Base-by-base conservation (phyloP, 495 filamentous ascomycete genomes). In the Aspergillus haitiensis region DNA sequence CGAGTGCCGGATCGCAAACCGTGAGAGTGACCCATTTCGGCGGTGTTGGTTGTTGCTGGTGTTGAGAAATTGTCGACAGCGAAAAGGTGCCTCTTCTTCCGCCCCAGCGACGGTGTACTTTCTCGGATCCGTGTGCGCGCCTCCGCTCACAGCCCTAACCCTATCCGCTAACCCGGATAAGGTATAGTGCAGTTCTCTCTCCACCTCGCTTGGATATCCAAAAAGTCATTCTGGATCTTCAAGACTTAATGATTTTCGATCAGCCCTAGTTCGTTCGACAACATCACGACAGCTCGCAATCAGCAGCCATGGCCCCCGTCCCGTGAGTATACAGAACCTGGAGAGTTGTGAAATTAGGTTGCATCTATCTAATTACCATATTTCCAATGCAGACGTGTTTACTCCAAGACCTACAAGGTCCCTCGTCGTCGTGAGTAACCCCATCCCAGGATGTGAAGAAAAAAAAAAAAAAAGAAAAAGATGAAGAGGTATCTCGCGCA, bases 381-480 rank as follows among this genome's bases (percentile, higher is more conserved):
- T 63, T 56, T 56, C 61, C 51, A 45, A 46, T 61, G 55, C 65
- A 80, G 79, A 66, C 82, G 83, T 61, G 85, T 85, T 62, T 97
- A 96, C 84, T 92, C 89, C 76, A 98, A 98, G 90, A 98, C 94
- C 85, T 93, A 95, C 79, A 97, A 95, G 87, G 89, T 96, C 82
- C 88, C 91, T 70, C 82, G 85, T 75, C 84, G 86, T 69, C 81
- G 79, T 82, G 75, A 78, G 80, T 81, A 60, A 35, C 44, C 42
- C 64, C 18, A 35, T 47, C 33, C 18, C 3, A 27, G 21, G 3
- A 27, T n/a, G 13, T 44, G 48, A 27, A 7, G 49, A 49, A 16
- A 31, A 5, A 35, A 47, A 54, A 65, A 67, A 39, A 58, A 31
- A 7, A 15, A 11, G 7, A 21, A 47, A 47, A 18, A 21, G 6